Percentiles rank a stretch among this genome's conserved stretches.
phyloP scores from a whole-genome alignment of 2,329 filamentous ascomycete genomes.

The Chaetomium strumarium region DNA sequence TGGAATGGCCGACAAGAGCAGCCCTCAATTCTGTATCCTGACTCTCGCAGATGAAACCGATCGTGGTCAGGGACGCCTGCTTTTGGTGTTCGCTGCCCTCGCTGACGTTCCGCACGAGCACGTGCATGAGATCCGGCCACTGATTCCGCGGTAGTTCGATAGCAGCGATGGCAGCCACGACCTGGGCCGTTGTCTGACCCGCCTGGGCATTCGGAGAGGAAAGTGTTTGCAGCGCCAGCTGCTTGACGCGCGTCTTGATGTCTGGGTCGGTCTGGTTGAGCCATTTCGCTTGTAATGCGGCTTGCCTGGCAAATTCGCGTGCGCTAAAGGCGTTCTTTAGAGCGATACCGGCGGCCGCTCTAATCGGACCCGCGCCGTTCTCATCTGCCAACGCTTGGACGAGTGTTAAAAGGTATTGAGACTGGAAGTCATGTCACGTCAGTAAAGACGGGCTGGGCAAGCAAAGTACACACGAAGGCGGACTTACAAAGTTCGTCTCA shows the following conservation, averaged over 20 bases:
- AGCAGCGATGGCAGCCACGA: slow-evolving; percentile 88
- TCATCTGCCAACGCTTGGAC: slow-evolving; percentile 94
- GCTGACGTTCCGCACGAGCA: slow-evolving; percentile 87
- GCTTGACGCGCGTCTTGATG: slow-evolving; percentile 84
- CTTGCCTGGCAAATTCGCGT: slow-evolving; percentile 80
- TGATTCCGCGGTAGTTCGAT: slow-evolving; percentile 91
- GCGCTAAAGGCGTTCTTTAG: slow-evolving; percentile 98
- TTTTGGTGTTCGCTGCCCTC: slow-evolving; percentile 82
- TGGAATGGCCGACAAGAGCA: slow-evolving; percentile 79
- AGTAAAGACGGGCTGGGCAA: slow-evolving; percentile 1
- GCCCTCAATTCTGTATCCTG: slow-evolving; percentile 82
- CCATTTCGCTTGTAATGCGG: slow-evolving; percentile 92
- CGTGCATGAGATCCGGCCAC: slow-evolving; percentile 87
- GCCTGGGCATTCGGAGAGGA: slow-evolving; percentile 73
- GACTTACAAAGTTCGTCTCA: slow-evolving; percentile 85
- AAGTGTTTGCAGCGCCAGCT: slow-evolving; percentile 82
- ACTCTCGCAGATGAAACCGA: slow-evolving; percentile 97
- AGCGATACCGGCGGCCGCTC: slow-evolving; percentile 90
- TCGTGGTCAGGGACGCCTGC: slow-evolving; percentile 89
- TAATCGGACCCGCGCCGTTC: slow-evolving; percentile 71
- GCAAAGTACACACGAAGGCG: slow-evolving; percentile 7
- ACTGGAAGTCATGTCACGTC: slow-evolving; percentile 44
- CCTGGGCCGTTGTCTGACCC: slow-evolving; percentile 85
- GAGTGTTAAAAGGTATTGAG: slow-evolving; percentile 86
- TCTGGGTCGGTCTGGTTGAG: slow-evolving; percentile 71